Conservation (phyloP, 345 rosid genomes). For the Punica granatum region DNA sequence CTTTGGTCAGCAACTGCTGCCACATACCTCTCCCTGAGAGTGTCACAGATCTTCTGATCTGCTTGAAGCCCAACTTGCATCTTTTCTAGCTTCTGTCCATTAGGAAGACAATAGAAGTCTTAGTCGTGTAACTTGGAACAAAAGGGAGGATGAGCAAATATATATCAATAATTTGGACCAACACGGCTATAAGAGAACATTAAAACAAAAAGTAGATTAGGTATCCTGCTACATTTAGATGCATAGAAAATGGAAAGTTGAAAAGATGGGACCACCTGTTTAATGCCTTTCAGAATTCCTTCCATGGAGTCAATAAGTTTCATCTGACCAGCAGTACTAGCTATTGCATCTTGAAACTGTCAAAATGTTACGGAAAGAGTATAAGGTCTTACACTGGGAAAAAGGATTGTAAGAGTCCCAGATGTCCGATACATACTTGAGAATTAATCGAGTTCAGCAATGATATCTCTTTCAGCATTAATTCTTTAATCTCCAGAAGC, state of each 20-base stretch:
- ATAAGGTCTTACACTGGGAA: not conserved
- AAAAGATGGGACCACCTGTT: constrained; percentile 37
- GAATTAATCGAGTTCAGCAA: constrained; percentile 71
- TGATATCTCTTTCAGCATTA: constrained; percentile 82
- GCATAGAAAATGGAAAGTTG: too few species aligned
- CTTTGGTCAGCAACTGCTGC: constrained; percentile 63
- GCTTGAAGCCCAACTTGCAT: constrained; percentile 47
- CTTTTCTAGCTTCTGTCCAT: constrained; percentile 64
- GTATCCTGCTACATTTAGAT: not conserved
- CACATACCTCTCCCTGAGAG: constrained; percentile 45
- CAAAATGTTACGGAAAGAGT: constrained; percentile 5
- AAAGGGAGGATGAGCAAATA: not conserved
- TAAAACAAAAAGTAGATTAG: not conserved
- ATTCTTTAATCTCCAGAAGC: constrained; percentile 72
- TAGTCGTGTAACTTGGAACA: not conserved
- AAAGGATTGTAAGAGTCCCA: not conserved
- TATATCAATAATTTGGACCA: not conserved
- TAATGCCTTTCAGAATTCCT: constrained; percentile 71
- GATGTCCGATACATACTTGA: constrained; percentile 34
- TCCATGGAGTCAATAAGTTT: constrained; percentile 78
- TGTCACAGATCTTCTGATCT: constrained; percentile 52
- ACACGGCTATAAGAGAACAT: not conserved
- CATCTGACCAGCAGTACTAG: constrained; percentile 47
- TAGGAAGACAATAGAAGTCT: not conserved
- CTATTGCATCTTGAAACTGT: constrained; percentile 76